phyloP scores from a whole-genome alignment of 129 eudicot genomes.

The Sambucus nigra region DNA sequence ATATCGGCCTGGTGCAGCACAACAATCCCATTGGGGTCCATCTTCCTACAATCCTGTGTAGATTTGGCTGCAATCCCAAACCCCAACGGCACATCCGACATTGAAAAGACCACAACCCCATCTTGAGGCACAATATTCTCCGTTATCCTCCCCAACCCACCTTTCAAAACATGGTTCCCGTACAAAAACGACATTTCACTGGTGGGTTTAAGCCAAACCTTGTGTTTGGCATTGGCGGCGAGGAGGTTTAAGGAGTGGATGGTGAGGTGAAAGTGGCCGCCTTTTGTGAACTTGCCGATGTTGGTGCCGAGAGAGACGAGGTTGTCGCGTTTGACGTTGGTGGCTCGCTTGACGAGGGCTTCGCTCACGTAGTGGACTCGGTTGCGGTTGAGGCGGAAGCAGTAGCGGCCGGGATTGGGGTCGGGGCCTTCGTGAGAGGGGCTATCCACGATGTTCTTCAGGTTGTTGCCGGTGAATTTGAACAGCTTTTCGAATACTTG shows the following conservation, averaged over 20 bases:
- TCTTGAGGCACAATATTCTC: conserved; percentile 64
- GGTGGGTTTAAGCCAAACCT: conserved; percentile 95
- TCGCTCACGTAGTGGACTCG: conserved; percentile 80
- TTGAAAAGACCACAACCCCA: conserved; percentile 84
- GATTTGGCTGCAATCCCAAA: conserved; percentile 84
- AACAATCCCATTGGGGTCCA: conserved; percentile 90
- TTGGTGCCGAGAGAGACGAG: conserved; percentile 64
- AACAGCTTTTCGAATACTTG: conserved; percentile 76
- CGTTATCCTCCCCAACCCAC: conserved; percentile 90
- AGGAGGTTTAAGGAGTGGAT: conserved; percentile 53
- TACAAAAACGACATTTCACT: conserved; percentile 85
- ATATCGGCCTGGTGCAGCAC: conserved; percentile 84
- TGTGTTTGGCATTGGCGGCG: conserved; percentile 77
- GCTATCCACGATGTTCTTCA: conserved; percentile 72
- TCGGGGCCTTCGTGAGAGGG: conserved; percentile 91
- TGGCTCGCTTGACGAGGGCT: conserved; percentile 81
- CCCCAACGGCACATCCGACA: conserved; percentile 93
- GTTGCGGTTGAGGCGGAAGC: conserved; percentile 82
- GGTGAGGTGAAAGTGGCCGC: conserved; percentile 69
- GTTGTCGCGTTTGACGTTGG: conserved; percentile 81
- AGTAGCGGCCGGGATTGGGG: conserved; percentile 54
- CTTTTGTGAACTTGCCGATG: conserved; percentile 80
- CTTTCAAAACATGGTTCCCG: conserved; percentile 87
- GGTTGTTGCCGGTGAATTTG: conserved; percentile 91
- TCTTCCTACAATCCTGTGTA: conserved; percentile 79